Evolutionary conservation across 345 rosid genomes (phyloP).

Genomic region (Populus nigra): DNA sequence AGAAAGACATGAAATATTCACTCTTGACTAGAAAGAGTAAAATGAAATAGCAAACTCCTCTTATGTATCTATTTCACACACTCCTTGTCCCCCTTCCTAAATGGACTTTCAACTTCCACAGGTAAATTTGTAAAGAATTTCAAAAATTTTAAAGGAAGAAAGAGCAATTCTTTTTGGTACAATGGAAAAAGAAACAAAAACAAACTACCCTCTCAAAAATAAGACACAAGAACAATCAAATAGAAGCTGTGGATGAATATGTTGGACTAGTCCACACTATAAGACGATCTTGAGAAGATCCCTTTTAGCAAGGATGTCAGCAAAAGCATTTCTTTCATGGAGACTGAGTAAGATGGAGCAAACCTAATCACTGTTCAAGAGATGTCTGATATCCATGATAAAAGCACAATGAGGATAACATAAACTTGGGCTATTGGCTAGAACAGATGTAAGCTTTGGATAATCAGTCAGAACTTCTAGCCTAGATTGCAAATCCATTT

Average conservation of each 20-base stretch:
- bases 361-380: too few species aligned
- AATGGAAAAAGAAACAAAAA: not conserved
- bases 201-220: too few species aligned
- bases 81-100: not conserved
- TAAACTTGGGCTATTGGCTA: too few species aligned
- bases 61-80: conserved; percentile 5
- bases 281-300: too few species aligned
- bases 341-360: too few species aligned
- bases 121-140: not conserved
- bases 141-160: not conserved
- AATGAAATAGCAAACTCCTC: not conserved
- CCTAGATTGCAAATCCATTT: not conserved
- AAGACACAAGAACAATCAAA: too few species aligned
- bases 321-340: too few species aligned
- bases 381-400: too few species aligned
- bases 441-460: not conserved
- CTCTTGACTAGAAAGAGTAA: not conserved
- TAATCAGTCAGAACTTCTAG: not conserved
- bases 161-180: not conserved
- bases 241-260: too few species aligned
- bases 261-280: too few species aligned
- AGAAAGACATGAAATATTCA: not conserved
- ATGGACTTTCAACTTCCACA: conserved; percentile 9
- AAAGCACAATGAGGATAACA: too few species aligned
- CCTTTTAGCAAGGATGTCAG: too few species aligned